These are phyloP conservation scores for Rhodotorula sp. DNA, from an alignment of 1,284 basidiomycete species.

Conservation along the genomic window DNA sequence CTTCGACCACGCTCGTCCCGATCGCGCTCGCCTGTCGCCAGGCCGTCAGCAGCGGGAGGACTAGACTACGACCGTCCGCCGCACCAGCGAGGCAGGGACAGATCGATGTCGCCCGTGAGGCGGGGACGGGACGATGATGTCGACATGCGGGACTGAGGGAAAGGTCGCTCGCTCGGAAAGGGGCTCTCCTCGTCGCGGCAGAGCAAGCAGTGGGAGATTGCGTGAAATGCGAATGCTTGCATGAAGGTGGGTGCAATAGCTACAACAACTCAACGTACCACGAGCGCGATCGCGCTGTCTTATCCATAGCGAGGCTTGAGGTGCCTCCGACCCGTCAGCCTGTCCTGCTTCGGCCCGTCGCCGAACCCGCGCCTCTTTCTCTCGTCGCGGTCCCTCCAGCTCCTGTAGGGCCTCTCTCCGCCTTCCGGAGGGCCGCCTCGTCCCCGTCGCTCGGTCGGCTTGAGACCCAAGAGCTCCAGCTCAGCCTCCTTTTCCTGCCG, in stretches of 20 bases:
- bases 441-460: too few species aligned
- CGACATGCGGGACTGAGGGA: slow-evolving; percentile 7
- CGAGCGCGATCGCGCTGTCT: background rate
- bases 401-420: too few species aligned
- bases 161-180: too few species aligned
- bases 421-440: too few species aligned
- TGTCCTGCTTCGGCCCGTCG: background rate
- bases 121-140: background rate
- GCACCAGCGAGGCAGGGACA: slow-evolving; percentile 4
- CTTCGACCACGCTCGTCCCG: slow-evolving; percentile 17
- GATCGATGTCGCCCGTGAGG: background rate
- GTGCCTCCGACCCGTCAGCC: too few species aligned
- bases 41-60: background rate
- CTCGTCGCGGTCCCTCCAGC: too few species aligned
- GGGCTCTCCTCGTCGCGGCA: too few species aligned
- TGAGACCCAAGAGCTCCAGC: background rate
- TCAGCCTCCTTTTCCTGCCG: background rate
- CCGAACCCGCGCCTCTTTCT: too few species aligned
- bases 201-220: too few species aligned
- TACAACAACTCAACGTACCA: too few species aligned
- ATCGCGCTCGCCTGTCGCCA: slow-evolving; percentile 16
- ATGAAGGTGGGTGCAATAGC: too few species aligned
- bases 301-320: background rate
- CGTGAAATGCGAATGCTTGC: too few species aligned
- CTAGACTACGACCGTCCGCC: background rate